Evolutionary conservation across 1,284 basidiomycete species (phyloP).

Genomic region (Rhodotorula glutinis): DNA sequence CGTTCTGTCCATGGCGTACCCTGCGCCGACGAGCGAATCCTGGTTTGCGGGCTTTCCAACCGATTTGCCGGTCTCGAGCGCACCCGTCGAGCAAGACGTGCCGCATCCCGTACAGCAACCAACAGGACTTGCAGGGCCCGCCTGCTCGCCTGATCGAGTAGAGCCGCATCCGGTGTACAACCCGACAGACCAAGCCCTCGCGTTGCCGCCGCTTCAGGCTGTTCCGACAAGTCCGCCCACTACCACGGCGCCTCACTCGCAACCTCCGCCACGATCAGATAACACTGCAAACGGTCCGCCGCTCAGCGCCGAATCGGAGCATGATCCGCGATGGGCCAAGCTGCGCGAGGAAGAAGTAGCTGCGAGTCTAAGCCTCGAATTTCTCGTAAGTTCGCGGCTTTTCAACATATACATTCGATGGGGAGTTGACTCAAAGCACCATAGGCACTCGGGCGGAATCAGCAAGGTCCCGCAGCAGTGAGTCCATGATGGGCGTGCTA

Average conservation of each 20-base stretch:
- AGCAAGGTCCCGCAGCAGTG: too few relatives aligned
- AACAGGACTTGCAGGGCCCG: neutral
- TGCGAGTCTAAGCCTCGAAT: constrained; percentile 12
- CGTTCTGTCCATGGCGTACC: neutral
- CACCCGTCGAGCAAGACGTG: neutral
- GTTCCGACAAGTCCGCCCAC: neutral
- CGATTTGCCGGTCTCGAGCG: neutral
- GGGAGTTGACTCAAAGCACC: neutral
- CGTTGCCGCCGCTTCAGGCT: neutral
- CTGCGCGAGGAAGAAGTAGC: constrained; percentile 19
- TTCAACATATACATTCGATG: too few relatives aligned
- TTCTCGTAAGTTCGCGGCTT: constrained; percentile 4
- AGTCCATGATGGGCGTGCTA: too few relatives aligned
- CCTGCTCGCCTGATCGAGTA: neutral
- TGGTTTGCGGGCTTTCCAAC: neutral
- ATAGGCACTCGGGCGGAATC: neutral
- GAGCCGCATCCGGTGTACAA: neutral
- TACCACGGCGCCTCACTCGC: neutral
- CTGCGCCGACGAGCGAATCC: neutral
- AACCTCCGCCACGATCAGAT: too few relatives aligned
- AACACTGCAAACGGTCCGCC: too few relatives aligned
- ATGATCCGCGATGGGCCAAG: neutral
- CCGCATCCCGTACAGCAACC: neutral
- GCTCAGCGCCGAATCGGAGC: too few relatives aligned
- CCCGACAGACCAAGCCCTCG: neutral